These are phyloP conservation scores for Mycena vulgaris DNA, from an alignment of 768 basidiomycete species.

Conservation along the genomic window DNA sequence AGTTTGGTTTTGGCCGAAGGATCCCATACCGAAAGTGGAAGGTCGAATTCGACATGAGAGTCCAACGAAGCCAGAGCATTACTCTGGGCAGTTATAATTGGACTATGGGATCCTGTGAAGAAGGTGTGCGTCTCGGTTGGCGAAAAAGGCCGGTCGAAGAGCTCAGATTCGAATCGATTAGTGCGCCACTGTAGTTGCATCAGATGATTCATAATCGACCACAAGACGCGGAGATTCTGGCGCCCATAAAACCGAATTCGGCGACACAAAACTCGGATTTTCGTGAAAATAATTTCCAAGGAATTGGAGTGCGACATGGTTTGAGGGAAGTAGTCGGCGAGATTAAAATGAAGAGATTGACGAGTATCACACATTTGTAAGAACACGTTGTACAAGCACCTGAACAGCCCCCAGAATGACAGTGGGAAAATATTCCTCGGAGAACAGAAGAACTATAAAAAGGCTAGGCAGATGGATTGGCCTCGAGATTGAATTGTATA, in stretches of 20 bases:
- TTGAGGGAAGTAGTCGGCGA: neutral
- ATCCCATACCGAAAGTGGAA: neutral
- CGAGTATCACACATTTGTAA: neutral
- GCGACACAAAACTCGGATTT: neutral
- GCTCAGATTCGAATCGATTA: too few relatives aligned
- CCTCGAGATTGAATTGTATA: too few relatives aligned
- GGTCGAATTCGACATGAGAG: neutral
- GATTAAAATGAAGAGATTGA: too few relatives aligned
- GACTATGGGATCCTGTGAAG: neutral
- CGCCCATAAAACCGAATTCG: neutral
- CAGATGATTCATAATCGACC: neutral
- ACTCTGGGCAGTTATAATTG: neutral
- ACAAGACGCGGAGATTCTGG: neutral
- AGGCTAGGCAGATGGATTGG: too few relatives aligned
- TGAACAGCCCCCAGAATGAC: neutral
- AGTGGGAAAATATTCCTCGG: neutral
- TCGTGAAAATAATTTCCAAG: neutral
- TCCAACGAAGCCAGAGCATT: neutral
- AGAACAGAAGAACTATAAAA: neutral
- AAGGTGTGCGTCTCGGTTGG: neutral
- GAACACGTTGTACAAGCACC: neutral
- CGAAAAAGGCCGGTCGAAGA: too few relatives aligned
- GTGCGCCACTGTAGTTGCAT: neutral
- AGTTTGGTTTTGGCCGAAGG: neutral
- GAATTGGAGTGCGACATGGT: neutral